These are phyloP conservation scores for Salix brachista DNA, from an alignment of 345 rosid genomes.

Conservation along the genomic window DNA sequence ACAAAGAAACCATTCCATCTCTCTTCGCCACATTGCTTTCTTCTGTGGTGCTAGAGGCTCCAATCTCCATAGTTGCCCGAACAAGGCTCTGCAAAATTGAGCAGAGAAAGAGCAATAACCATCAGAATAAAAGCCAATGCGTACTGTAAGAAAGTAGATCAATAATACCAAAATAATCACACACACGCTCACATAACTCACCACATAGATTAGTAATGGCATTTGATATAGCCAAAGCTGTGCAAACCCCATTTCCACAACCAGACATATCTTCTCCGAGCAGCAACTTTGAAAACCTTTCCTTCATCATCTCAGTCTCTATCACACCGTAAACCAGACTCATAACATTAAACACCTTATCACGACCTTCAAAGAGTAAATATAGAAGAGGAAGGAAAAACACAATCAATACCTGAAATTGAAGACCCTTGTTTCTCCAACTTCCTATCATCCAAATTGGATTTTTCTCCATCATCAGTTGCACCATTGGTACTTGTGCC, in stretches of 20 bases:
- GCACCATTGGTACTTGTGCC: slow-evolving; percentile 35
- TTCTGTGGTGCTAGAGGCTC: slow-evolving; percentile 76
- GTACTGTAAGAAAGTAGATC: background rate
- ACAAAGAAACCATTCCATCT: slow-evolving; percentile 92
- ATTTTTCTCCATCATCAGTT: slow-evolving; percentile 30
- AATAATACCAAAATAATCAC: background rate
- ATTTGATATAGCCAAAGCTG: slow-evolving; percentile 90
- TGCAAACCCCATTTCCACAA: slow-evolving; percentile 87
- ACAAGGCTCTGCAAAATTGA: slow-evolving; percentile 60
- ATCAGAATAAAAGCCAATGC: slow-evolving; percentile 7
- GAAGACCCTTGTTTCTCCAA: slow-evolving; percentile 42
- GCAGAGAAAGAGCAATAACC: background rate
- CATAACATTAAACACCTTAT: slow-evolving; percentile 8
- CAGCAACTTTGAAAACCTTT: slow-evolving; percentile 84
- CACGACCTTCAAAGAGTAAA: background rate
- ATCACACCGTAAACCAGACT: slow-evolving; percentile 15
- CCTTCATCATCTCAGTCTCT: slow-evolving; percentile 97
- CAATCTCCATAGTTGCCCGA: slow-evolving; percentile 96
- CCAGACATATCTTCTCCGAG: slow-evolving; percentile 99
- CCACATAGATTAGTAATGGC: slow-evolving; percentile 98
- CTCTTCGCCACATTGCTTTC: slow-evolving; percentile 96
- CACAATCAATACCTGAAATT: slow-evolving; percentile 48
- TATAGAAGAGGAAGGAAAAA: slow-evolving; percentile 5
- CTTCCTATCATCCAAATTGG: slow-evolving; percentile 29
- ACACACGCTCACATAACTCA: slow-evolving; percentile 21